These are phyloP conservation scores for Arthrinium phaeospermum DNA, from an alignment of 2,329 filamentous ascomycete species.

Conservation along the genomic window DNA sequence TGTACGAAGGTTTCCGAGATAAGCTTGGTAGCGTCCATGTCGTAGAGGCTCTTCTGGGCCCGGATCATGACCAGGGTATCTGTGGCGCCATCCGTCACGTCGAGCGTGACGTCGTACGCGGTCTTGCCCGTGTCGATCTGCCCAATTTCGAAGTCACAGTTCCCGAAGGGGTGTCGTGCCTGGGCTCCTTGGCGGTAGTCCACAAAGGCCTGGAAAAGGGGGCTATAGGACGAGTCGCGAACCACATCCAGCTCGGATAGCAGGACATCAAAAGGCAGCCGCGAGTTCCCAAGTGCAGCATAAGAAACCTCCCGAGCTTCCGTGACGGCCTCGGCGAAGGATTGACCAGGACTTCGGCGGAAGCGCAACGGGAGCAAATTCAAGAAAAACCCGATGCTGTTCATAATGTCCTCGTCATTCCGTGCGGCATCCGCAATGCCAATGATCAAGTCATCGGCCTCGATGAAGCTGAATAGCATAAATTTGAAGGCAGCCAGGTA, in stretches of 20 bases:
- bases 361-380: slow-evolving; percentile 9
- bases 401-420: slow-evolving; percentile 24
- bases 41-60: slow-evolving; percentile 41
- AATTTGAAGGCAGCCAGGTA: slow-evolving; percentile 48
- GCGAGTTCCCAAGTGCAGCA: slow-evolving; percentile 40
- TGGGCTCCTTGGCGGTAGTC: slow-evolving; percentile 31
- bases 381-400: slow-evolving; percentile 24
- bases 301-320: slow-evolving; percentile 30
- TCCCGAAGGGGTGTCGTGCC: not conserved
- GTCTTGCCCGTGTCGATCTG: not conserved
- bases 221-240: slow-evolving; percentile 40
- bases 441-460: slow-evolving; percentile 48
- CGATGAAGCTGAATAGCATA: slow-evolving; percentile 42
- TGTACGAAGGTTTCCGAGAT: slow-evolving; percentile 24
- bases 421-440: slow-evolving; percentile 55
- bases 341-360: not conserved
- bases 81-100: slow-evolving; percentile 22
- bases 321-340: not conserved
- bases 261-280: slow-evolving; percentile 47
- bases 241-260: slow-evolving; percentile 44
- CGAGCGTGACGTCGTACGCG: not conserved
- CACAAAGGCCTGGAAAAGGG: slow-evolving; percentile 50
- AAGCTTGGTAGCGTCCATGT: not conserved
- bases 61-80: slow-evolving; percentile 31
- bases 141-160: not conserved